Evolutionary conservation across 2,329 filamentous ascomycete genomes (phyloP).

Genomic region (Lojkania enalia): DNA sequence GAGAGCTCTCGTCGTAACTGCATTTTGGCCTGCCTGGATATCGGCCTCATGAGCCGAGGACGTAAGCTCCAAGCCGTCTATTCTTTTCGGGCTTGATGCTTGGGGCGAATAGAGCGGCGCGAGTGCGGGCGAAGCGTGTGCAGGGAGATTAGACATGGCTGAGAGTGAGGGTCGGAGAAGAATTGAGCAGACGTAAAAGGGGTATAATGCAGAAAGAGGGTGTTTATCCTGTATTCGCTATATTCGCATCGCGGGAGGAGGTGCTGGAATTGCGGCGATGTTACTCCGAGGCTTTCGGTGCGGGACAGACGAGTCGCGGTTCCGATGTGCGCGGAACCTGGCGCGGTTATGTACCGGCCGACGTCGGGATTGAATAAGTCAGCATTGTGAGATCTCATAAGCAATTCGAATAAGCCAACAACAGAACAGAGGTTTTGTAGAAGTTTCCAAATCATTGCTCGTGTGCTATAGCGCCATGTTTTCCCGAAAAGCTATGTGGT

Average conservation of each 20-base stretch:
- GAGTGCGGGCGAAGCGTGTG: constrained; percentile 57
- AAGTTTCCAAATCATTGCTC: background rate
- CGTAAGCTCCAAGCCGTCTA: constrained; percentile 45
- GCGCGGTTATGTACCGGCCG: constrained; percentile 18
- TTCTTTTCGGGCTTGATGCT: constrained; percentile 45
- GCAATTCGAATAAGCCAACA: constrained; percentile 21
- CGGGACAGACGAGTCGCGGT: constrained; percentile 13
- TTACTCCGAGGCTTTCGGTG: constrained; percentile 21
- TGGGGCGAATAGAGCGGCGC: constrained; percentile 59
- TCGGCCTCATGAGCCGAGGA: constrained; percentile 21
- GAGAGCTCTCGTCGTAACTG: constrained; percentile 11
- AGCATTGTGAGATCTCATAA: constrained; percentile 22
- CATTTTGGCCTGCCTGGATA: constrained; percentile 17
- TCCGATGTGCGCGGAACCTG: constrained; percentile 29
- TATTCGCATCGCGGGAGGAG: background rate
- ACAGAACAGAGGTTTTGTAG: background rate
- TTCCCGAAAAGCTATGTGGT: no score
- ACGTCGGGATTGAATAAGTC: constrained; percentile 12
- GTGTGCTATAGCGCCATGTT: background rate
- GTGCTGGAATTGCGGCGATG: background rate
- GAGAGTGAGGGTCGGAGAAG: background rate
- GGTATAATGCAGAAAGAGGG: background rate
- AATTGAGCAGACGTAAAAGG: background rate
- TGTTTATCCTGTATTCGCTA: background rate
- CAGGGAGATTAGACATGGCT: constrained; percentile 59